Evolutionary conservation across 306 rosid genomes (phyloP).

Genomic region (Castanea sativa): DNA sequence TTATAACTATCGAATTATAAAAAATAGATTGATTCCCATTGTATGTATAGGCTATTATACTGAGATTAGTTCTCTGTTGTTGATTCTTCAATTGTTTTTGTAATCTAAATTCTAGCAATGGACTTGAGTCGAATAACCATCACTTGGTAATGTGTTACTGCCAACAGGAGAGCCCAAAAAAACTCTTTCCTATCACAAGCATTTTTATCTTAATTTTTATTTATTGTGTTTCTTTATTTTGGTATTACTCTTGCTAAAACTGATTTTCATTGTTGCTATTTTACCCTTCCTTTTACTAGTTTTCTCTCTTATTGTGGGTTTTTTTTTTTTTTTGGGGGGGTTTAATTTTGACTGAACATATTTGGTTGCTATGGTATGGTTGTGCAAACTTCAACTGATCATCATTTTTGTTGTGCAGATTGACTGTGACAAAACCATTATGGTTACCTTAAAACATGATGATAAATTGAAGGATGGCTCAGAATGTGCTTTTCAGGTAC

Average conservation of each 20-base stretch:
- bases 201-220: too few species aligned
- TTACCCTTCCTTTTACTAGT: too few species aligned
- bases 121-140: not conserved
- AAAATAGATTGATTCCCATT: not conserved
- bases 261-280: too few species aligned
- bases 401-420: slow-evolving; percentile 56
- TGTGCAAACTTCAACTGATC: not conserved
- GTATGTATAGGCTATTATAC: too few species aligned
- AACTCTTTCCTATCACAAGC: too few species aligned
- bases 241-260: too few species aligned
- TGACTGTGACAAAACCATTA: slow-evolving; percentile 91
- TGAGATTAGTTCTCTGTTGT: not conserved
- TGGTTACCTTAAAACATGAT: slow-evolving; percentile 88
- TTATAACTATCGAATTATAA: not conserved
- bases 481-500: slow-evolving; percentile 97
- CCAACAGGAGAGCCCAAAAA: not conserved
- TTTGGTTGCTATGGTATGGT: too few species aligned
- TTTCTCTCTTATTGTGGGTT: too few species aligned
- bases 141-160: not conserved
- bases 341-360: not conserved
- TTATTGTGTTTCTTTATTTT: too few species aligned
- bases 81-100: not conserved
- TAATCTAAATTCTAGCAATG: not conserved
- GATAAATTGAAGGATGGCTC: slow-evolving; percentile 98
- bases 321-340: not conserved